Percentiles rank a stretch among this genome's conserved stretches.
Evolutionary conservation across 345 rosid genomes (phyloP).

Genomic region (Arabis alpina): DNA sequence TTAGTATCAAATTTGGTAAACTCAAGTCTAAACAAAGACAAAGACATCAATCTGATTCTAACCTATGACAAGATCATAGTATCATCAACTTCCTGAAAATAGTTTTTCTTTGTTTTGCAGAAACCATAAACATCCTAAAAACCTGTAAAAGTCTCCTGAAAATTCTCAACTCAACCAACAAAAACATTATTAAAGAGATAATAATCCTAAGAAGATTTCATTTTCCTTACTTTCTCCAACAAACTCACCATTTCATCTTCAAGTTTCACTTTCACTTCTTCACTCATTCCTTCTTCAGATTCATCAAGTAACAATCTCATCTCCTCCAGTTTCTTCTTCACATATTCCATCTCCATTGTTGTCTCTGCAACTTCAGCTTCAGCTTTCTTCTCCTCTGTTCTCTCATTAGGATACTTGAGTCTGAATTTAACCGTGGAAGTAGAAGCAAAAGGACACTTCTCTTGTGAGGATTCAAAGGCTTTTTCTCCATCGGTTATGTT

Average conservation of each 20-base stretch:
- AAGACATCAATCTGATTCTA: constrained; percentile 9
- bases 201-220: constrained; percentile 35
- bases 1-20: too few relatives aligned
- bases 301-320: constrained; percentile 46
- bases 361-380: constrained; percentile 31
- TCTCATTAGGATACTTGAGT: constrained; percentile 42
- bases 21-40: too few relatives aligned
- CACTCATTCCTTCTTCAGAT: constrained; percentile 44
- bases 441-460: constrained; percentile 29
- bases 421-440: constrained; percentile 27
- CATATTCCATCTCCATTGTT: constrained; percentile 33
- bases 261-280: constrained; percentile 43
- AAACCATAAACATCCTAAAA: constrained; percentile 31
- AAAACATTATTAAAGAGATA: constrained; percentile 12
- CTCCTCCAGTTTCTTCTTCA: constrained; percentile 50
- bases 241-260: constrained; percentile 47
- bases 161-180: constrained; percentile 40
- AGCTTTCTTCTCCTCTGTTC: constrained; percentile 27
- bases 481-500: constrained; percentile 60
- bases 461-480: constrained; percentile 63
- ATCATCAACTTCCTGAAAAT: constrained; percentile 14
- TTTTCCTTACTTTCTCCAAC: constrained; percentile 49
- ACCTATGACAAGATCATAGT: constrained; percentile 27
- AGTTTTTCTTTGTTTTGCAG: constrained; percentile 16
- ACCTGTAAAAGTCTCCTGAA: constrained; percentile 29